phyloP scores from a whole-genome alignment of 2,329 filamentous ascomycete species.

The Bipolaris bicolor region DNA sequence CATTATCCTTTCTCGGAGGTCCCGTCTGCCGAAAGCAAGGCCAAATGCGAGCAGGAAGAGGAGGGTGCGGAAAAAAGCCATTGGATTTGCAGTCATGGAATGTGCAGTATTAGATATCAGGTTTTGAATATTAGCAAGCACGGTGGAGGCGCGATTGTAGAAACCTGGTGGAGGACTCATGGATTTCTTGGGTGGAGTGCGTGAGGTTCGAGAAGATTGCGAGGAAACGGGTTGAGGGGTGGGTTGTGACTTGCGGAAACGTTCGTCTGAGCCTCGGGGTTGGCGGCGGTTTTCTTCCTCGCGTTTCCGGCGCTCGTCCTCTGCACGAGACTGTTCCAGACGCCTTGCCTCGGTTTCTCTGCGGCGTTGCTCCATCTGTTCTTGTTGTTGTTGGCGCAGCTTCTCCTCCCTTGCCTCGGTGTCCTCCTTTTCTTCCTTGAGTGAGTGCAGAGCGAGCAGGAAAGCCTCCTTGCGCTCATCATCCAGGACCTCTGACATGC shows the following conservation, averaged over 20 bases:
- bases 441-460: conserved; percentile 78
- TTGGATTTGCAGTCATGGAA: conserved; percentile 61
- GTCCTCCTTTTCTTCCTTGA: conserved; percentile 82
- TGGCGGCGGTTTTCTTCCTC: conserved; percentile 48
- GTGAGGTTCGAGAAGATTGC: conserved; percentile 33
- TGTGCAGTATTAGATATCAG: conserved; percentile 58
- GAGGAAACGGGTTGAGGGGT: conserved; percentile 33
- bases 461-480: conserved; percentile 92
- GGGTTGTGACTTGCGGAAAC: conserved; percentile 34
- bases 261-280: conserved; percentile 41
- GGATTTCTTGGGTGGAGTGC: conserved; percentile 41
- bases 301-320: conserved; percentile 50
- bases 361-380: conserved; percentile 60
- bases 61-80: conserved; percentile 66
- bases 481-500: conserved; percentile 82
- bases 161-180: conserved; percentile 45
- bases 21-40: conserved; percentile 74
- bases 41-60: conserved; percentile 82
- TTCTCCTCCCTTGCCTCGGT: conserved; percentile 69
- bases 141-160: conserved; percentile 51
- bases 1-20: conserved; percentile 75
- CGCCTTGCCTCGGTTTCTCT: conserved; percentile 48
- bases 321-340: conserved; percentile 49
- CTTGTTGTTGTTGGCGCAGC: conserved; percentile 65
- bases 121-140: conserved; percentile 57